Evolutionary conservation across 768 basidiomycete genomes (phyloP).

Genomic region (Gymnopilus dilepis): DNA sequence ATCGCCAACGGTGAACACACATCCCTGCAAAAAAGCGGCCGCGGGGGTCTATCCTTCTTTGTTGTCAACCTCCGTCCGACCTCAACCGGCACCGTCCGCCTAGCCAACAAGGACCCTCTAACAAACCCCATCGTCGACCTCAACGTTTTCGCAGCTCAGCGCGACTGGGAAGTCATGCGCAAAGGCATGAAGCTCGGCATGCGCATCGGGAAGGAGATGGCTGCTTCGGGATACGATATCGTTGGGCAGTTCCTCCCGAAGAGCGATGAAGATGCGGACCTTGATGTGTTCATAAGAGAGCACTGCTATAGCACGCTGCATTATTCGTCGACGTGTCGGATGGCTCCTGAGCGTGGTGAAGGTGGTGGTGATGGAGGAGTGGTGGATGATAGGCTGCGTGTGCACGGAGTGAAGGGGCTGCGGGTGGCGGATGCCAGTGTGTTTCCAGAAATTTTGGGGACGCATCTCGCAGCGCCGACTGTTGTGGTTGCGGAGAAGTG

Average conservation of each 20-base stretch:
- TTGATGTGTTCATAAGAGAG: not conserved
- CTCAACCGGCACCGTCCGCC: not conserved
- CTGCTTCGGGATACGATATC: not conserved
- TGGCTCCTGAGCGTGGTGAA: not conserved
- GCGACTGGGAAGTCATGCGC: not conserved
- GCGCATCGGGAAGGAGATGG: not conserved
- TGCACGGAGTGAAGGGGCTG: not conserved
- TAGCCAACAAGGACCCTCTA: not conserved
- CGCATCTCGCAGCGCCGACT: not conserved
- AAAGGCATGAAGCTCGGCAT: not conserved
- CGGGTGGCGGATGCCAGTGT: not conserved
- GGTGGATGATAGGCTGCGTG: not conserved
- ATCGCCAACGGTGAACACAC: not conserved
- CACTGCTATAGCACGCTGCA: not conserved
- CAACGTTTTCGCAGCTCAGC: not conserved
- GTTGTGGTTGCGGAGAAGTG: not conserved
- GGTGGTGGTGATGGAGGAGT: not conserved
- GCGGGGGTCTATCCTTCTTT: not conserved
- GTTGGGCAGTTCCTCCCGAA: not conserved
- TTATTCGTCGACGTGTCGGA: not conserved
- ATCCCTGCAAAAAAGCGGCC: not conserved
- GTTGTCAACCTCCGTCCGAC: not conserved
- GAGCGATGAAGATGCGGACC: not conserved
- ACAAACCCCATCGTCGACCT: not conserved
- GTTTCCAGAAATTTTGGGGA: not conserved